These are phyloP conservation scores for Rhizopus delemar DNA, from an alignment of 371 early-diverging fungal species.

Conservation along the genomic window DNA sequence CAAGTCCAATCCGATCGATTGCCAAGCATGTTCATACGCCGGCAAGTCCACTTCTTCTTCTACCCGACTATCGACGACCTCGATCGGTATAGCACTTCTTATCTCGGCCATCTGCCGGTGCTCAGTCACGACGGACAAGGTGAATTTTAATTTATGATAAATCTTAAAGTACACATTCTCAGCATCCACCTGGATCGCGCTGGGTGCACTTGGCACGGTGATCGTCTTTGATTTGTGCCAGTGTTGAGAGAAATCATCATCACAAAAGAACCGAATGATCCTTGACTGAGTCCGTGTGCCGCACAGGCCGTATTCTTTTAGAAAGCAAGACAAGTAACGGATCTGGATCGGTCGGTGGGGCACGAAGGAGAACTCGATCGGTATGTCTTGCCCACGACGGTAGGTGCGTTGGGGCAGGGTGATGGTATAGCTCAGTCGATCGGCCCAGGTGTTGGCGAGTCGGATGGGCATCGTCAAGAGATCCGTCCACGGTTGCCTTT, in stretches of 20 bases:
- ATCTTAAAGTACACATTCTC: constrained; percentile 32
- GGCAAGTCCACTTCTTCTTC: constrained; percentile 24
- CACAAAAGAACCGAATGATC: constrained; percentile 36
- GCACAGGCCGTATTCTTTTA: constrained; percentile 43
- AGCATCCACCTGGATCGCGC: constrained; percentile 32
- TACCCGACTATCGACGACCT: constrained; percentile 7
- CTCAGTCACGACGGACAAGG: constrained; percentile 31
- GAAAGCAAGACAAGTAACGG: constrained; percentile 34
- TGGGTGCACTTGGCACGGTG: constrained; percentile 24
- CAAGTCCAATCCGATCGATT: constrained; percentile 15
- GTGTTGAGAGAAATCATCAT: constrained; percentile 30
- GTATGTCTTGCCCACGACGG: constrained; percentile 36
- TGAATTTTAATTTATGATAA: constrained; percentile 40
- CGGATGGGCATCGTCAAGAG: constrained; percentile 15
- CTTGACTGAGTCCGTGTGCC: constrained; percentile 28
- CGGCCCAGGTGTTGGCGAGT: constrained; percentile 30
- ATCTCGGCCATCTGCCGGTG: constrained; percentile 30
- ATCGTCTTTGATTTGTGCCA: constrained; percentile 32
- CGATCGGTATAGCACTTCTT: constrained; percentile 35
- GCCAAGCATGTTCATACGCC: constrained; percentile 33
- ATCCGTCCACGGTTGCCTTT: neutral
- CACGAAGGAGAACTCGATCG: constrained; percentile 28
- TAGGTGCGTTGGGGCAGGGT: constrained; percentile 24
- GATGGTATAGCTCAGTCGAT: constrained; percentile 31
- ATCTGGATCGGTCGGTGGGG: constrained; percentile 26